These are phyloP conservation scores for Mesotaenium endlicherianum DNA, from an alignment of 139 green algal species.

Conservation along the genomic window DNA sequence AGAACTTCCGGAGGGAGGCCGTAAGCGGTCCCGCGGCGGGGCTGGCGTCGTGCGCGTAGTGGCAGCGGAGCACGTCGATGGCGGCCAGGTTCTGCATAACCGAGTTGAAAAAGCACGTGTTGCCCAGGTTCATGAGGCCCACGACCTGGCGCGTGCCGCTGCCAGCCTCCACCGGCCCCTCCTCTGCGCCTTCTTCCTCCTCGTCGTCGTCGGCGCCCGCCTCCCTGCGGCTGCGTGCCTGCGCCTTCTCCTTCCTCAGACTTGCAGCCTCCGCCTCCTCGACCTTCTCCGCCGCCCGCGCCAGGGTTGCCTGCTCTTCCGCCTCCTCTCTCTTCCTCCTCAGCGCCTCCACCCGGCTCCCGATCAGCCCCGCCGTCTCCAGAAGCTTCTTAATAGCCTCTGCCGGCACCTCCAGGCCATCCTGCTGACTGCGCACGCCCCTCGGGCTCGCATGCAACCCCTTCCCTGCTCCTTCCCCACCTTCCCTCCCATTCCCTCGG, in stretches of 20 bases:
- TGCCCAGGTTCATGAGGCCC: constrained; percentile 42
- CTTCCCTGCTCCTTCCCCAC: background rate
- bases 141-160: background rate
- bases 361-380: background rate
- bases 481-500: background rate
- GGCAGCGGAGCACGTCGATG: background rate
- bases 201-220: background rate
- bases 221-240: background rate
- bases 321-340: background rate
- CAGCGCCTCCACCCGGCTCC: background rate
- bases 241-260: background rate
- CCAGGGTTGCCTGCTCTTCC: background rate
- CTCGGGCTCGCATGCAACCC: background rate
- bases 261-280: background rate
- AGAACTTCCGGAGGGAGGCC: constrained; percentile 30
- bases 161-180: background rate
- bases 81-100: constrained; percentile 48
- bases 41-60: constrained; percentile 11
- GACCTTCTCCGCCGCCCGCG: background rate
- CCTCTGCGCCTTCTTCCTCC: background rate
- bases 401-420: background rate
- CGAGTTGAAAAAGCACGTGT: constrained; percentile 53
- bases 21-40: background rate
- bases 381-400: background rate
- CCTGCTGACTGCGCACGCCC: background rate